These are phyloP conservation scores for Cicer pinnatifidum DNA, from an alignment of 306 rosid genomes.

Conservation along the genomic window DNA sequence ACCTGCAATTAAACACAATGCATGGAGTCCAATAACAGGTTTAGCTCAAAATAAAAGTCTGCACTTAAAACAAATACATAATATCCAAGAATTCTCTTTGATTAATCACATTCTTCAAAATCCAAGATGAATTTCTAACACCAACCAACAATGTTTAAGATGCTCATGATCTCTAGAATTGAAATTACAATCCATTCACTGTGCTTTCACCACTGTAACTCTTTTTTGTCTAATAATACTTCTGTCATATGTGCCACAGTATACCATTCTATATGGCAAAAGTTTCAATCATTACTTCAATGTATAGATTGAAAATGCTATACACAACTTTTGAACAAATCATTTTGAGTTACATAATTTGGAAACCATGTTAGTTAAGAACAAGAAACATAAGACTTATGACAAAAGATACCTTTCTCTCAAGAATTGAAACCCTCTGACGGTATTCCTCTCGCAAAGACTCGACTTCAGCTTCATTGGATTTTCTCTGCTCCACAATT, in stretches of 20 bases:
- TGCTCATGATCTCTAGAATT: slow-evolving; percentile 13
- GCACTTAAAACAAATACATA: slow-evolving; percentile 24
- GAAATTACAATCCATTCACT: slow-evolving; percentile 17
- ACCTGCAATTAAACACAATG: slow-evolving; percentile 58
- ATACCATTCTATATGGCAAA: slow-evolving; percentile 18
- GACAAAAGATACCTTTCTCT: slow-evolving; percentile 75
- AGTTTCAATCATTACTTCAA: slow-evolving; percentile 19
- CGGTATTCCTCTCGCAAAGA: slow-evolving; percentile 98
- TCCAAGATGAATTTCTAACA: slow-evolving; percentile 24
- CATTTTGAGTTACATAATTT: slow-evolving; percentile 29
- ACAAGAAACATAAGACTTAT: slow-evolving; percentile 28
- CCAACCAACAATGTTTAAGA: slow-evolving; percentile 40
- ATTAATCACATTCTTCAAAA: slow-evolving; percentile 38
- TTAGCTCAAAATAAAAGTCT: slow-evolving; percentile 35
- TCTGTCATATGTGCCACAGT: slow-evolving; percentile 18
- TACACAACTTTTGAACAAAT: slow-evolving; percentile 31
- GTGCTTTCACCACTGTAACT: not conserved
- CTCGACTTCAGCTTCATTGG: slow-evolving; percentile 92
- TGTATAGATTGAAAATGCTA: slow-evolving; percentile 12
- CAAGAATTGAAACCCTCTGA: slow-evolving; percentile 85
- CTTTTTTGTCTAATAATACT: not conserved
- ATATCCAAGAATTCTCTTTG: slow-evolving; percentile 32
- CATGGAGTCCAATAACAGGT: slow-evolving; percentile 26
- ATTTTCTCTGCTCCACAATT: slow-evolving; percentile 79
- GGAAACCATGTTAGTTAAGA: slow-evolving; percentile 9